Evolutionary conservation across 805 yeast species (phyloP).

Genomic region (Debaryomyces maramus): DNA sequence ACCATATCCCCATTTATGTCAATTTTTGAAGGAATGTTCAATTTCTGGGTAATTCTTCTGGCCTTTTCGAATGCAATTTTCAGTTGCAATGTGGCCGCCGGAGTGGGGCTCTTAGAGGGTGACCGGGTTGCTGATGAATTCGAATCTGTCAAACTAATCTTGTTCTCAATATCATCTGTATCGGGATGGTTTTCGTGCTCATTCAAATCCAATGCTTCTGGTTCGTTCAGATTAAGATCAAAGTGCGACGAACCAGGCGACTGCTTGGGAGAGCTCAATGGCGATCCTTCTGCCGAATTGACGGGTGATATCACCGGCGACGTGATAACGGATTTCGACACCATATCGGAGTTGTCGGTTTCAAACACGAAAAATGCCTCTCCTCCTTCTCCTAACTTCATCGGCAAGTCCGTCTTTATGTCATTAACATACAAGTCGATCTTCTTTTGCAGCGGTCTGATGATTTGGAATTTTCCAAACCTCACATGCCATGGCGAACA

Average conservation of each 20-base stretch:
- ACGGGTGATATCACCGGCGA: slow-evolving; percentile 79
- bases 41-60: slow-evolving; percentile 59
- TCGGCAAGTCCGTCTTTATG: slow-evolving; percentile 75
- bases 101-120: slow-evolving; percentile 15
- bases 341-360: slow-evolving; percentile 57
- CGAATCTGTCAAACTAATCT: slow-evolving; percentile 22
- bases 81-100: slow-evolving; percentile 26
- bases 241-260: slow-evolving; percentile 8
- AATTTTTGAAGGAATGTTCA: slow-evolving; percentile 84
- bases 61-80: slow-evolving; percentile 58
- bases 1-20: slow-evolving; percentile 88
- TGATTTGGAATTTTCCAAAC: slow-evolving; percentile 89
- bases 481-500: slow-evolving; percentile 97
- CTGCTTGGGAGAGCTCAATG: slow-evolving; percentile 20
- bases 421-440: slow-evolving; percentile 89
- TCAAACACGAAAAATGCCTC: slow-evolving; percentile 97
- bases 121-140: slow-evolving; percentile 14
- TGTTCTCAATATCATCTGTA: slow-evolving; percentile 32
- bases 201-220: slow-evolving; percentile 39
- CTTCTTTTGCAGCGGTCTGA: slow-evolving; percentile 93
- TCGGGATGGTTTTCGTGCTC: background rate
- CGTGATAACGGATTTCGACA: slow-evolving; percentile 78
- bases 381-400: slow-evolving; percentile 97
- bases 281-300: slow-evolving; percentile 56
- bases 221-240: slow-evolving; percentile 21